Evolutionary conservation across 352 stramenopile genomes (phyloP).

Genomic region (Globisporangium paddicum): DNA sequence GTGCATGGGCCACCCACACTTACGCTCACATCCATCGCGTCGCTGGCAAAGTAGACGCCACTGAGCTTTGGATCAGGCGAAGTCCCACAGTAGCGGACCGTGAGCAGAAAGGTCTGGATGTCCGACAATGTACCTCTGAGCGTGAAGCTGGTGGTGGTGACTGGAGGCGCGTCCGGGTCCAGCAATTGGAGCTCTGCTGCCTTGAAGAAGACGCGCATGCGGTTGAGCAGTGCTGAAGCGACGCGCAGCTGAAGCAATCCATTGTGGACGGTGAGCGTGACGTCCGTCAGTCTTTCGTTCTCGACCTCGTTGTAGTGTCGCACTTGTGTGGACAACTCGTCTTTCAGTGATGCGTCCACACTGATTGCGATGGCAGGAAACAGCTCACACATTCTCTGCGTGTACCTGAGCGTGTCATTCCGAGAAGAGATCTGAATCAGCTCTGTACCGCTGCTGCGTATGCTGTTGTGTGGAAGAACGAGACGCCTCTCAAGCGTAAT

Average conservation of each 20-base stretch:
- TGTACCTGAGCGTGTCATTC: not conserved
- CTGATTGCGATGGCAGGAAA: not conserved
- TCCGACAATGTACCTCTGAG: slow-evolving; percentile 18
- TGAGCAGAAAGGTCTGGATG: slow-evolving; percentile 16
- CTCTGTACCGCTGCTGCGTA: not conserved
- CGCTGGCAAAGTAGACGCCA: not conserved
- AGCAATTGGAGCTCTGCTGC: not conserved
- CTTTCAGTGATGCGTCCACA: not conserved
- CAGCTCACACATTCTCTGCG: not conserved
- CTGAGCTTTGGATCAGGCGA: not conserved
- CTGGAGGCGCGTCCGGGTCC: not conserved
- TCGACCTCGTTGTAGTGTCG: not conserved
- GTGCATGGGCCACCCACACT: slow-evolving; percentile 15
- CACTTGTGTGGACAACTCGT: not conserved
- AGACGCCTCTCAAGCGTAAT: slow-evolving; percentile 1
- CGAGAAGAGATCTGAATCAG: not conserved
- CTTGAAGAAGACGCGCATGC: slow-evolving; percentile 2
- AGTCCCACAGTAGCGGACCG: slow-evolving; percentile 22
- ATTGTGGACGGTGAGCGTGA: not conserved
- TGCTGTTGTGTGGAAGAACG: not conserved
- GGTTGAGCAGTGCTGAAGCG: not conserved
- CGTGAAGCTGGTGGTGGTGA: not conserved
- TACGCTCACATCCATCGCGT: slow-evolving; percentile 6
- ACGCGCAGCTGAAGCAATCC: slow-evolving; percentile 8
- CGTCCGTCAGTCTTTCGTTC: not conserved